These are phyloP conservation scores for Fomitopsis betulina DNA, from an alignment of 1,284 basidiomycete species.

Conservation along the genomic window DNA sequence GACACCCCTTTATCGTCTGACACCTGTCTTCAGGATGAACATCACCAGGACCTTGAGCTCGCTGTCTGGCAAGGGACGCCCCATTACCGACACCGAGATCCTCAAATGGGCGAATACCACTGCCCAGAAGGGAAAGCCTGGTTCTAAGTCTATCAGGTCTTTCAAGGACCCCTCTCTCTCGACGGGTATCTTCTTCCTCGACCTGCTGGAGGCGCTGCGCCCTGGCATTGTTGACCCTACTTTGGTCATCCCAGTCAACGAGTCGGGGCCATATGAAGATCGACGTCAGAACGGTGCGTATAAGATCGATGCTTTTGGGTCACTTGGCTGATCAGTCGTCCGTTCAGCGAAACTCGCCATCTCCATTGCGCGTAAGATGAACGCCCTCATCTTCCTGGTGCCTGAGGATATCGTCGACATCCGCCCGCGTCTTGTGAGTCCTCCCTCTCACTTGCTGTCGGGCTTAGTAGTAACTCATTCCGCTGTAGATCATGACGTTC, in stretches of 20 bases:
- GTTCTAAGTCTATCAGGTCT: slow-evolving; percentile 74
- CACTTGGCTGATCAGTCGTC: not conserved
- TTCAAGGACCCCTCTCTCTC: slow-evolving; percentile 95
- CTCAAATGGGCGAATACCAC: slow-evolving; percentile 94
- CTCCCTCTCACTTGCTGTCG: slow-evolving; percentile 21
- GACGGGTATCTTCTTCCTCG: slow-evolving; percentile 91
- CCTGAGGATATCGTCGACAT: slow-evolving; percentile 95
- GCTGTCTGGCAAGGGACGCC: slow-evolving; percentile 71
- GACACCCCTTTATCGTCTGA: not conserved
- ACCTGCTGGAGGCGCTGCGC: slow-evolving; percentile 86
- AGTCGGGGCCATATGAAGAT: slow-evolving; percentile 80
- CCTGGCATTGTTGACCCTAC: slow-evolving; percentile 95
- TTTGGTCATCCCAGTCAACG: slow-evolving; percentile 65
- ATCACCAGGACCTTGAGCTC: slow-evolving; percentile 89
- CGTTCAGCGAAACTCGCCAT: slow-evolving; percentile 88
- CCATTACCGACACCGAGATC: slow-evolving; percentile 90
- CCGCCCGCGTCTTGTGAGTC: slow-evolving; percentile 69
- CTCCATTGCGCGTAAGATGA: slow-evolving; percentile 96
- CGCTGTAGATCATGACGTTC: slow-evolving; percentile 43
- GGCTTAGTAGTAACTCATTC: not conserved
- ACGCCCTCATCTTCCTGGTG: slow-evolving; percentile 95
- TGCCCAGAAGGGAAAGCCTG: slow-evolving; percentile 69
- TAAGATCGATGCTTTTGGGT: not conserved
- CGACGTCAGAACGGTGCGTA: slow-evolving; percentile 82
- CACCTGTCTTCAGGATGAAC: slow-evolving; percentile 55